Evolutionary conservation across 495 filamentous ascomycete genomes (phyloP).

Genomic region (Aspergillus indologenus): DNA sequence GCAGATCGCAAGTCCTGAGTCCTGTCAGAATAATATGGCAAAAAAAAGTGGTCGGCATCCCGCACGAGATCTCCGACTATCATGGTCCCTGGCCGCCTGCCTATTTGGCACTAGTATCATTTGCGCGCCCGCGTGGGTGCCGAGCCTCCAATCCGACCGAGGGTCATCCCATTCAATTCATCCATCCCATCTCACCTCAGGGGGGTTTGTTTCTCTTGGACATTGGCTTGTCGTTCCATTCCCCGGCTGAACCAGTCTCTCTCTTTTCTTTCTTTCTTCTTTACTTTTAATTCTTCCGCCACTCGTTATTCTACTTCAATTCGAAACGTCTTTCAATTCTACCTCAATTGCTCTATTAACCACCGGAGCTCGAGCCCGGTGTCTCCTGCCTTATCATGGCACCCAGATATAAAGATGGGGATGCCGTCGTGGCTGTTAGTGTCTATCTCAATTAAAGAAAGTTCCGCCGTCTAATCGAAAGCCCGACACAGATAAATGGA

Average conservation of each 20-base stretch:
- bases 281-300: constrained; percentile 17
- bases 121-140: constrained; percentile 19
- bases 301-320: constrained; percentile 29
- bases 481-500: constrained; percentile 62
- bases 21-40: neutral
- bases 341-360: constrained; percentile 15
- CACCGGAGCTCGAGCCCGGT: constrained; percentile 13
- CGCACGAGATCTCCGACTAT: constrained; percentile 24
- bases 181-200: constrained; percentile 30
- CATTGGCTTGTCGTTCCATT: constrained; percentile 17
- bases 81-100: constrained; percentile 17
- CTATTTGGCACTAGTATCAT: constrained; percentile 17
- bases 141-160: constrained; percentile 19
- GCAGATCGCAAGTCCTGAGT: neutral
- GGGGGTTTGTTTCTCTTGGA: constrained; percentile 26
- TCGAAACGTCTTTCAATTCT: constrained; percentile 20
- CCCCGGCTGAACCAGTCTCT: constrained; percentile 20
- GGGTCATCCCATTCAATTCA: constrained; percentile 7
- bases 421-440: constrained; percentile 70
- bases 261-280: constrained; percentile 20
- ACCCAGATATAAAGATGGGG: constrained; percentile 85
- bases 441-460: constrained; percentile 10
- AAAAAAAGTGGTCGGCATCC: constrained; percentile 42
- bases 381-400: constrained; percentile 55
- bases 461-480: constrained; percentile 4